A percentile compares a stretch with the other conserved stretches of the same genome.
These are phyloP conservation scores for Glycine latifolia DNA, from an alignment of 306 rosid species.

Conservation along the genomic window DNA sequence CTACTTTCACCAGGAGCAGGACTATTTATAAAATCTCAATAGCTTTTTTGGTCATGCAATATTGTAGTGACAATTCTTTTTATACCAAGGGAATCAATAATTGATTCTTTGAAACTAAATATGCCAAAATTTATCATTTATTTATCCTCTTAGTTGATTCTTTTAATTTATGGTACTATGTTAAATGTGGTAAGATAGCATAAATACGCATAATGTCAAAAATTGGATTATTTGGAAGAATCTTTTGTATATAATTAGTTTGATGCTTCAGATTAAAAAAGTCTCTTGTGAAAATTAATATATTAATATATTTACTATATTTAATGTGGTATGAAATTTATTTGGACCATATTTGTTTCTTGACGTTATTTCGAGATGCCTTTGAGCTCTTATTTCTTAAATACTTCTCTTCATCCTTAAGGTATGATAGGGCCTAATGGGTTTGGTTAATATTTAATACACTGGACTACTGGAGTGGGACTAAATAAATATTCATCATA, in stretches of 20 bases:
- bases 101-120: slow-evolving; percentile 20
- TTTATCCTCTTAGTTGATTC: slow-evolving; percentile 24
- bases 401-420: neutral
- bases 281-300: neutral
- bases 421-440: slow-evolving; percentile 31
- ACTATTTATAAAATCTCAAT: slow-evolving; percentile 9
- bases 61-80: neutral
- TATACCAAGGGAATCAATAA: neutral
- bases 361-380: slow-evolving; percentile 33
- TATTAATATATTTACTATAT: neutral
- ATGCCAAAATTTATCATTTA: slow-evolving; percentile 17
- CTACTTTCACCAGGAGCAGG: neutral
- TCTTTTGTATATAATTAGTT: slow-evolving; percentile 33
- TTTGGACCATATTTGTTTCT: slow-evolving; percentile 26
- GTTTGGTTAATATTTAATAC: slow-evolving; percentile 5
- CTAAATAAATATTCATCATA: neutral
- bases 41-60: slow-evolving; percentile 2
- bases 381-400: slow-evolving; percentile 9
- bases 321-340: neutral
- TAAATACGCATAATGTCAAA: slow-evolving; percentile 19
- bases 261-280: slow-evolving; percentile 13
- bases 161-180: slow-evolving; percentile 11
- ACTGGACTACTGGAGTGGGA: slow-evolving; percentile 2
- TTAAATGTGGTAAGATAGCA: slow-evolving; percentile 8
- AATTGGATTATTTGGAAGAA: slow-evolving; percentile 10